Percentiles rank a stretch among this genome's conserved stretches.
phyloP scores from a whole-genome alignment of 2,329 filamentous ascomycete genomes.

The Stagonosporopsis tanaceti region DNA sequence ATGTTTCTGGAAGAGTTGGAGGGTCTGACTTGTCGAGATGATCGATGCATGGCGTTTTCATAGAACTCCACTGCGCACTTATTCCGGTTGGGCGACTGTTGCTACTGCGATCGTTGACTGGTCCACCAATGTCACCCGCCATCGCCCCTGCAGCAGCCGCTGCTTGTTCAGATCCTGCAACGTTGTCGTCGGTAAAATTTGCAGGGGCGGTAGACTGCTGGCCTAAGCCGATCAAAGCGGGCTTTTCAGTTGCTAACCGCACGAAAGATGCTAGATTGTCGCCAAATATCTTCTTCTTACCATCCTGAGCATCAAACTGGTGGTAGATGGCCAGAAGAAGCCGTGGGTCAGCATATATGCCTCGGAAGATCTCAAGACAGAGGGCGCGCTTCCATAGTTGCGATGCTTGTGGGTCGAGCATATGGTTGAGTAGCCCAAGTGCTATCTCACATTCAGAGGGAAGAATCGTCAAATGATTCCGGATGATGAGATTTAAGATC shows the following conservation, averaged over 20 bases:
- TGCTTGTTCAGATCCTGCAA: slow-evolving; percentile 77
- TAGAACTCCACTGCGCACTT: slow-evolving; percentile 88
- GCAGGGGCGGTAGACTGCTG: slow-evolving; percentile 86
- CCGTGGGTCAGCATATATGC: slow-evolving; percentile 81
- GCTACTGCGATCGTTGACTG: slow-evolving; percentile 66
- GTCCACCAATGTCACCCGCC: slow-evolving; percentile 80
- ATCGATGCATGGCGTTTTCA: slow-evolving; percentile 88
- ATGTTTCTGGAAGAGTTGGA: slow-evolving; percentile 85
- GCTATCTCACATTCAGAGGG: slow-evolving; percentile 83
- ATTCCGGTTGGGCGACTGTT: slow-evolving; percentile 77
- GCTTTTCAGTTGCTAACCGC: slow-evolving; percentile 90
- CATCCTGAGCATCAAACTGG: slow-evolving; percentile 77
- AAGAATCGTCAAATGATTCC: slow-evolving; percentile 77
- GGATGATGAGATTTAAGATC: slow-evolving; percentile 82
- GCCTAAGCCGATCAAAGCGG: slow-evolving; percentile 84
- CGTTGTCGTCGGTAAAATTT: slow-evolving; percentile 63
- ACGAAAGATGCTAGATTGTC: slow-evolving; percentile 89
- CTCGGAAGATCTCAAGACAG: slow-evolving; percentile 89
- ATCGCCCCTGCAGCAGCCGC: slow-evolving; percentile 88
- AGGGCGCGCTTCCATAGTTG: slow-evolving; percentile 85
- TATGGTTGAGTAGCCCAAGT: slow-evolving; percentile 80
- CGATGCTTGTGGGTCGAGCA: slow-evolving; percentile 83
- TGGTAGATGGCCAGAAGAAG: slow-evolving; percentile 82
- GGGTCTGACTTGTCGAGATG: slow-evolving; percentile 92
- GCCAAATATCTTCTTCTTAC: slow-evolving; percentile 78